Percentiles rank a stretch among this genome's conserved stretches.
Evolutionary conservation across 2,329 filamentous ascomycete genomes (phyloP).

Genomic region (Clarireedia sp.): DNA sequence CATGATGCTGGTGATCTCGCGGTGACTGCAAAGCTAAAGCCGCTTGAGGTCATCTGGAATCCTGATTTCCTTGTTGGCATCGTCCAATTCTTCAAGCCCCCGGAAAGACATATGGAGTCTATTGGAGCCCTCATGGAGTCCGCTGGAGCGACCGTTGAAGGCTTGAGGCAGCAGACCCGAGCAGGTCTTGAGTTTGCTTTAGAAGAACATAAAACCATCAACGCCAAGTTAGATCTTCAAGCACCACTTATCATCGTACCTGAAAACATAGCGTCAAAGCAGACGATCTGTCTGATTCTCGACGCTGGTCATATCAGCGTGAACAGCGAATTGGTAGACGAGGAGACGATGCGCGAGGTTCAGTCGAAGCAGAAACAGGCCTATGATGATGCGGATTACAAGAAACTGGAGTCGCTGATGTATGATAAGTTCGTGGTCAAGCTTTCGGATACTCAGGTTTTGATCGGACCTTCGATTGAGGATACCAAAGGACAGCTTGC

Average conservation of each 20-base stretch:
- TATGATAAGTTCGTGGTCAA: conserved; percentile 96
- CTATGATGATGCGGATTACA: conserved; percentile 84
- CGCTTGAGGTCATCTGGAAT: conserved; percentile 96
- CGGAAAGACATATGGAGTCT: conserved; percentile 96
- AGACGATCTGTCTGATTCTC: conserved; percentile 81
- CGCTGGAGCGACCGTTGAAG: conserved; percentile 91
- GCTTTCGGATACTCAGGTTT: conserved; percentile 85
- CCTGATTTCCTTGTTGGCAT: conserved; percentile 86
- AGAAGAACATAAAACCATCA: conserved; percentile 96
- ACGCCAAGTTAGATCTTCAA: conserved; percentile 90
- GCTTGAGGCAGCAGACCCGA: conserved; percentile 87
- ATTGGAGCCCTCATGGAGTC: conserved; percentile 93
- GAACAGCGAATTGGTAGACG: conserved; percentile 87
- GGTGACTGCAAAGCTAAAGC: conserved; percentile 83
- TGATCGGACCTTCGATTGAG: conserved; percentile 89
- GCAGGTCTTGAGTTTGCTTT: conserved; percentile 93
- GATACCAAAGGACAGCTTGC: conserved; percentile 78
- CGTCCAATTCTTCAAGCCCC: conserved; percentile 91
- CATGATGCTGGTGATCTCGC: conserved; percentile 88
- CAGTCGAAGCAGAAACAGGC: conserved; percentile 83
- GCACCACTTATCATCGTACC: conserved; percentile 94
- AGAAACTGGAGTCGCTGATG: conserved; percentile 83
- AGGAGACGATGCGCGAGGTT: conserved; percentile 80
- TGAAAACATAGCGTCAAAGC: conserved; percentile 76
- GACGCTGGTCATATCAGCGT: conserved; percentile 95